Evolutionary conservation across 805 yeast genomes (phyloP).

Genomic region (Starmerella davenportii): DNA sequence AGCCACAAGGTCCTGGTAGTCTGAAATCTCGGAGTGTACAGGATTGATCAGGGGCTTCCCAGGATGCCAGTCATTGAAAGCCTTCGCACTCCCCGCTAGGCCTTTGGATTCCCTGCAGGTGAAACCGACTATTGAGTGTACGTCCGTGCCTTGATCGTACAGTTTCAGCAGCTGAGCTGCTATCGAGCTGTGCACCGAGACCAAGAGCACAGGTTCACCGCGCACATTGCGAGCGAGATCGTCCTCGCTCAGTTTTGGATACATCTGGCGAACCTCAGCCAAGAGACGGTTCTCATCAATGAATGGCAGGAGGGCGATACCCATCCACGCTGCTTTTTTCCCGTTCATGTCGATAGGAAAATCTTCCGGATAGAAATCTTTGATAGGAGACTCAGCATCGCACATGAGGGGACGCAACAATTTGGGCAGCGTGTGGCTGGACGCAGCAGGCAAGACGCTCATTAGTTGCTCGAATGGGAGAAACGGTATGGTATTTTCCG

Average conservation of each 20-base stretch:
- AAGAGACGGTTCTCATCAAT: conserved; percentile 68
- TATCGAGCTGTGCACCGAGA: conserved; percentile 45
- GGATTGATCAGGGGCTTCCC: conserved; percentile 26
- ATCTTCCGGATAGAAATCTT: conserved; percentile 77
- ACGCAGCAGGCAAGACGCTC: conserved; percentile 94
- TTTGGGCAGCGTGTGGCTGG: conserved; percentile 59
- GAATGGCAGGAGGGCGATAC: conserved; percentile 79
- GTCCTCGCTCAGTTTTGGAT: conserved; percentile 42
- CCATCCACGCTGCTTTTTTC: conserved; percentile 94
- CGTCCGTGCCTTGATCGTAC: conserved; percentile 17
- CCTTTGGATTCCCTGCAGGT: conserved; percentile 19
- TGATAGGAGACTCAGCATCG: conserved; percentile 75
- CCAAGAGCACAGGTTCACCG: conserved; percentile 49
- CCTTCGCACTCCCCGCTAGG: conserved; percentile 21
- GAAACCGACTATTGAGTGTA: conserved; percentile 5
- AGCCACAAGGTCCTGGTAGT: conserved; percentile 31
- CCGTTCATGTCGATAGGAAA: conserved; percentile 88
- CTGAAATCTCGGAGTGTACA: conserved; percentile 19
- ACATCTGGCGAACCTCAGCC: conserved; percentile 50
- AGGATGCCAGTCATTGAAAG: conserved; percentile 24
- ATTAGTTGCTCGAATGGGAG: conserved; percentile 87
- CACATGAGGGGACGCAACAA: conserved; percentile 70
- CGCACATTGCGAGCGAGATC: conserved; percentile 59
- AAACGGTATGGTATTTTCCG: conserved; percentile 54
- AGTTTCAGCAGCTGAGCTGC: conserved; percentile 27